These are phyloP conservation scores for Colletotrichum incanum DNA, from an alignment of 2,329 filamentous ascomycete genomes.

Conservation along the genomic window DNA sequence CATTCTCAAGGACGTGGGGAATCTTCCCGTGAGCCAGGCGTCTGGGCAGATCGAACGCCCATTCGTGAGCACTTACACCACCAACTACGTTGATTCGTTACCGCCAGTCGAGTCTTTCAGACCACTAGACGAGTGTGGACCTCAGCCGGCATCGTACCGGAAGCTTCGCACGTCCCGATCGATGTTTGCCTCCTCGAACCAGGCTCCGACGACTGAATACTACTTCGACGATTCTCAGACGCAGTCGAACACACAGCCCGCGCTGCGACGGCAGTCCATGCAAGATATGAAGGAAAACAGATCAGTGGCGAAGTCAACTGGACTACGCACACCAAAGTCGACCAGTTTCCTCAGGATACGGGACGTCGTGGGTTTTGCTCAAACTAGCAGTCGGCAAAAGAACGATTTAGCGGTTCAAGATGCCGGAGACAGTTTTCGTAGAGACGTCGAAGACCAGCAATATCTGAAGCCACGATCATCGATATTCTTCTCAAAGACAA, in stretches of 20 bases:
- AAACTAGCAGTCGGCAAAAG: slow-evolving; percentile 43
- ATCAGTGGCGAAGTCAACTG: neutral
- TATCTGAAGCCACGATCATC: slow-evolving; percentile 60
- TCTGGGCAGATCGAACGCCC: neutral
- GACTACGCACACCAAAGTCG: slow-evolving; percentile 66
- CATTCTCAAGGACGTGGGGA: slow-evolving; percentile 9
- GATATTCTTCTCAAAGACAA: slow-evolving; percentile 59
- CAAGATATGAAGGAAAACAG: slow-evolving; percentile 12
- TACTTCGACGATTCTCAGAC: slow-evolving; percentile 29
- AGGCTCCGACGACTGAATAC: slow-evolving; percentile 28
- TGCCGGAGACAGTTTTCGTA: slow-evolving; percentile 55
- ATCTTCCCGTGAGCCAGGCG: slow-evolving; percentile 4
- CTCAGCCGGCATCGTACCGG: slow-evolving; percentile 64
- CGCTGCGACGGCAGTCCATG: slow-evolving; percentile 17
- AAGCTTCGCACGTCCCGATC: slow-evolving; percentile 70
- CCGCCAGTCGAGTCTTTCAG: slow-evolving; percentile 28
- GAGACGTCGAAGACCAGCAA: slow-evolving; percentile 53
- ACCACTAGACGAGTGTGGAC: slow-evolving; percentile 61
- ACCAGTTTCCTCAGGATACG: slow-evolving; percentile 66
- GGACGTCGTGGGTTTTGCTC: slow-evolving; percentile 45
- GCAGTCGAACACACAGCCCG: neutral
- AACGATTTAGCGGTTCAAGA: slow-evolving; percentile 56
- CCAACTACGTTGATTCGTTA: slow-evolving; percentile 34
- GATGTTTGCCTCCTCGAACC: slow-evolving; percentile 60
- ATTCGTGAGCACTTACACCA: slow-evolving; percentile 25